Evolutionary conservation across 139 green algal species (phyloP).

Genomic region (Dunaliella primolecta): DNA sequence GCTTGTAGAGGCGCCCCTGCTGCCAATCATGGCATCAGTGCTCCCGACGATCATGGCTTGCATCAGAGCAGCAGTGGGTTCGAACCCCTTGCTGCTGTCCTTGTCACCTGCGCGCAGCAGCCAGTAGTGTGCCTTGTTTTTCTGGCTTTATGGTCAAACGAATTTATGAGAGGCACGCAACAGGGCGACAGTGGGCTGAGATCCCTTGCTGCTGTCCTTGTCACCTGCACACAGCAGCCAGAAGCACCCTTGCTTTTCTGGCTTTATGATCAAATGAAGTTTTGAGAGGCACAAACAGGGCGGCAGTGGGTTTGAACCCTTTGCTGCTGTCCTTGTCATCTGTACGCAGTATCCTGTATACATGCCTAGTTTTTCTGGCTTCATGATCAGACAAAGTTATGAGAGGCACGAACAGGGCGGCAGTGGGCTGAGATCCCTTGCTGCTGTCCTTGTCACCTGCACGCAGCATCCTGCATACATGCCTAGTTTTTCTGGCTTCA

Average conservation of each 20-base stretch:
- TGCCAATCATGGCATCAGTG: not conserved
- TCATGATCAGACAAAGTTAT: too few species aligned
- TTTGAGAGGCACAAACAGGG: not conserved
- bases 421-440: not conserved
- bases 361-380: too few species aligned
- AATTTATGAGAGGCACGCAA: too few species aligned
- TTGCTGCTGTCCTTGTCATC: constrained; percentile 7
- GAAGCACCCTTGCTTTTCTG: too few species aligned
- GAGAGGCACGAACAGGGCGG: not conserved
- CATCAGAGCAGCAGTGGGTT: not conserved
- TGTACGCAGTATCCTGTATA: too few species aligned
- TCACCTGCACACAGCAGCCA: constrained; percentile 20
- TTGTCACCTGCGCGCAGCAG: constrained; percentile 18
- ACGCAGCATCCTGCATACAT: too few species aligned
- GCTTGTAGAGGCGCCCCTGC: not conserved
- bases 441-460: constrained; percentile 11
- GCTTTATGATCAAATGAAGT: too few species aligned
- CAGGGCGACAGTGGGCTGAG: not conserved
- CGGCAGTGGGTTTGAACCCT: not conserved
- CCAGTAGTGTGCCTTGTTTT: too few species aligned
- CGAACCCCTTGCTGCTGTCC: not conserved
- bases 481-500: too few species aligned
- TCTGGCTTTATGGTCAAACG: too few species aligned
- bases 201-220: not conserved
- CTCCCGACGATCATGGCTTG: not conserved